A percentile compares a stretch with the other conserved stretches of the same genome.
phyloP scores from a whole-genome alignment of 2,329 filamentous ascomycete genomes.

The Colletotrichum australisinense region DNA sequence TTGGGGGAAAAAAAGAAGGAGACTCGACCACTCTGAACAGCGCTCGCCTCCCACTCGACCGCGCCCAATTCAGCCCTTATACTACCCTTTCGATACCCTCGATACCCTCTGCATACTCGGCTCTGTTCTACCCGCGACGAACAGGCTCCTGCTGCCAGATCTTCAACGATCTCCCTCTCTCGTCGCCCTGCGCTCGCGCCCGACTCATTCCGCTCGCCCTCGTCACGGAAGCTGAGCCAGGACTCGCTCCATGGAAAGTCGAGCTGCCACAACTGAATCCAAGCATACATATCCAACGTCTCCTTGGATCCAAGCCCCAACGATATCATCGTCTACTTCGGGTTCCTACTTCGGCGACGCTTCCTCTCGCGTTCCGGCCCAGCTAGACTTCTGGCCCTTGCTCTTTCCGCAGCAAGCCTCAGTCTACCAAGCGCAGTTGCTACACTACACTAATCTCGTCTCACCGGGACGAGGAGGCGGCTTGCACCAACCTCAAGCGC shows the following conservation, averaged over 20 bases:
- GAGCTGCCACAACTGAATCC: slow-evolving; percentile 60
- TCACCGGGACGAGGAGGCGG: slow-evolving; percentile 67
- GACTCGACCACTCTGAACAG: slow-evolving; percentile 27
- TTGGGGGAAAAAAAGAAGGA: slow-evolving; percentile 8
- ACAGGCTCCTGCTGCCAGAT: not conserved
- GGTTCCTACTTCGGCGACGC: slow-evolving; percentile 32
- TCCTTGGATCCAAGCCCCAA: slow-evolving; percentile 51
- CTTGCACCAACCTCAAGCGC: slow-evolving; percentile 63
- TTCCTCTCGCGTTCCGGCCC: slow-evolving; percentile 45
- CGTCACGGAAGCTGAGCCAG: slow-evolving; percentile 40
- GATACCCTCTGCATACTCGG: not conserved
- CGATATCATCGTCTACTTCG: slow-evolving; percentile 41
- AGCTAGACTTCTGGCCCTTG: slow-evolving; percentile 66
- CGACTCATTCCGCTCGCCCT: slow-evolving; percentile 16
- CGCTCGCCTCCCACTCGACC: slow-evolving; percentile 3
- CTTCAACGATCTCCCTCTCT: slow-evolving; percentile 10
- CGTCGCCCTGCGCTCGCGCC: slow-evolving; percentile 13
- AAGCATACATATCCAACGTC: slow-evolving; percentile 58
- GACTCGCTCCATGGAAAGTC: slow-evolving; percentile 62
- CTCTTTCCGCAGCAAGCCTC: slow-evolving; percentile 69
- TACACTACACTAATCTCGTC: slow-evolving; percentile 74
- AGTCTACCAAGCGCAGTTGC: slow-evolving; percentile 70
- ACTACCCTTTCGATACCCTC: slow-evolving; percentile 4
- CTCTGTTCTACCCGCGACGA: slow-evolving; percentile 7
- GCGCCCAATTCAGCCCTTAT: not conserved